Evolutionary conservation across 2,329 filamentous ascomycete genomes (phyloP), one percentile per base, ranked within the genome.

Genomic region (Apiospora kogelbergensis): DNA sequence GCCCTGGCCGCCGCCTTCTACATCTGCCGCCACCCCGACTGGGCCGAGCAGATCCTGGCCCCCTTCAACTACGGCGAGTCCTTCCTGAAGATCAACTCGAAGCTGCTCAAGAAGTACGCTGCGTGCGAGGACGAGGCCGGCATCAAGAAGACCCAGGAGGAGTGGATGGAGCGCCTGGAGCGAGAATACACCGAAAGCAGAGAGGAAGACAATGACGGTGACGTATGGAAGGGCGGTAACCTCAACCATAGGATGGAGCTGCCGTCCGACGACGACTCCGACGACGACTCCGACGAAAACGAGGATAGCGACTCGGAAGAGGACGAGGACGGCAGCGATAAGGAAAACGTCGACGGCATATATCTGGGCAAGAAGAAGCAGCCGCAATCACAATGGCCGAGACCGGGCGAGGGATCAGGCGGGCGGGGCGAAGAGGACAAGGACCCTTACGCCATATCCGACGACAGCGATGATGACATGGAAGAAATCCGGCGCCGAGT

Each of bases 171-270:
- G 68, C 91, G 95, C 81, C 87, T 99, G 72, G 95, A 99, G 82
- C 89, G 89, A 73, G 96, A 98, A 79, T 98, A 97, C 76, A 85
- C 89, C 17, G 92, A 96, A 69, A 97, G 89, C 76, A 87, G 95
- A 71, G 89, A 89, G 68, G 88, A 89, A 46, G 85, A 83, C 37
- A 89, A 89, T 40, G 86, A 86, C 22, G 89, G 90, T 67, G 94
- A 97, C 81, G 90, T 93, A 69, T 98, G 95, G 96, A 92, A 90
- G n/a, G 91, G 89, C 13, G 95, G 95, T 7, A 98, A 98, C 75
- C 89, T 91, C 74, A 98, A 98, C 76, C 86, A 92, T 71, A 82
- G 87, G 75, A 80, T 80, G 41, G 77, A 85, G 4, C 74, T 84
- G 30, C 84, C 85, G 60, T 88, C 87, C 5, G 88, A 89, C 0